Evolutionary conservation across 495 filamentous ascomycete species (phyloP).

Genomic region (Annulohypoxylon maeteangense): DNA sequence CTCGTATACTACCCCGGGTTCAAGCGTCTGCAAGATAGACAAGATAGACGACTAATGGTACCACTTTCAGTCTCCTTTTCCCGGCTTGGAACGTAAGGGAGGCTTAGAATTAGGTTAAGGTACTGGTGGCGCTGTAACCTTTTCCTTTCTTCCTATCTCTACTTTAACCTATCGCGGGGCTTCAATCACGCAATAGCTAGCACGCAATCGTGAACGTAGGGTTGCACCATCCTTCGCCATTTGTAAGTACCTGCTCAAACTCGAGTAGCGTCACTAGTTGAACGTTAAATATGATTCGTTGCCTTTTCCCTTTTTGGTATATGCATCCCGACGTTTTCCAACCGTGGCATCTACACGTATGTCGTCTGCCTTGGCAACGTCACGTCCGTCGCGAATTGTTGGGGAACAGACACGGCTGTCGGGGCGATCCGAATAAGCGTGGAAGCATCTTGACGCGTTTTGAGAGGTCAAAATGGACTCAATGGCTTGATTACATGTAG

Average conservation of each 20-base stretch:
- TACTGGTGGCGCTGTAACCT: slow-evolving; percentile 23
- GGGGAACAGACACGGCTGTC: slow-evolving; percentile 5
- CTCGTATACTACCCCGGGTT: slow-evolving; percentile 11
- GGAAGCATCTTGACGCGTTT: not conserved
- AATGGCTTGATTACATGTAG: slow-evolving; percentile 11
- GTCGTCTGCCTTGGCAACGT: slow-evolving; percentile 37
- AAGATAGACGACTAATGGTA: slow-evolving; percentile 40
- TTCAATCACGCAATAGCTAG: slow-evolving; percentile 36
- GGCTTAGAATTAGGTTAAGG: slow-evolving; percentile 27
- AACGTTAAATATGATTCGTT: slow-evolving; percentile 15
- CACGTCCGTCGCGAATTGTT: not conserved
- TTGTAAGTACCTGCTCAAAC: slow-evolving; percentile 2
- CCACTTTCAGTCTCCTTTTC: slow-evolving; percentile 19
- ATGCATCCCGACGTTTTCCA: slow-evolving; percentile 8
- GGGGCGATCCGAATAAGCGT: slow-evolving; percentile 23
- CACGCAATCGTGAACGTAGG: slow-evolving; percentile 34
- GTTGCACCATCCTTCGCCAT: slow-evolving; percentile 42
- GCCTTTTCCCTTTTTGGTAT: slow-evolving; percentile 6
- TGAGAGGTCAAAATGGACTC: not conserved
- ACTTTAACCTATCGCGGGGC: slow-evolving; percentile 37
- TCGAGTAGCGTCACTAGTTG: not conserved
- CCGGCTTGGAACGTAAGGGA: slow-evolving; percentile 13
- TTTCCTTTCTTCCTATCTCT: slow-evolving; percentile 35
- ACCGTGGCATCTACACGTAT: slow-evolving; percentile 18
- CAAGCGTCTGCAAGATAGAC: slow-evolving; percentile 34